Base-by-base conservation (phyloP, 106 monocot genomes). In the Acorus gramineus region DNA sequence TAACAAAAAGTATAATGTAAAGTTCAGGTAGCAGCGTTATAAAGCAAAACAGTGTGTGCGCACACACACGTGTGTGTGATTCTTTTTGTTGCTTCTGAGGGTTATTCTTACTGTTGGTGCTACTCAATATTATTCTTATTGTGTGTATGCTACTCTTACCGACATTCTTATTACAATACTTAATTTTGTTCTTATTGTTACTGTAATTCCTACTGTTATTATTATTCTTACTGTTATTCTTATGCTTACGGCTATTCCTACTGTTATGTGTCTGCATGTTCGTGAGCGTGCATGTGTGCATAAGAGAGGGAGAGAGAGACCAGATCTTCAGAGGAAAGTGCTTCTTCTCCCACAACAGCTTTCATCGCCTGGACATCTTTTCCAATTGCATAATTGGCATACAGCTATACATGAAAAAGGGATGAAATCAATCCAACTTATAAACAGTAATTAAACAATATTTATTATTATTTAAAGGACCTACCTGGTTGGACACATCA, bases 331-430 rank as follows among this genome's bases (percentile, higher is more conserved):
- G 90, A 96, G 0, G 95, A 96, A 50, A 96, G 90, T 10, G 95
- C 95, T 67, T 96, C 95, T 67, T 96, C 95, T 87, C 95, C 95
- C 53, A 96, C 95, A 72, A 96, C 95, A 59, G 90, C 95, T 64
- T 96, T 96, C 95, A 90, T 96, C 11, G 95, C 90, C 64, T 96
- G 95, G 60, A 96, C 95, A 66, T 96, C 95, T 74, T 96, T 96
- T 49, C 95, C 95, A 83, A 96, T 96, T 8, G 95, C 95, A 79
- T 90, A 96, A 68, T 96, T 96, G 43, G 95, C 95, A 83, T 96
- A 96, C 7, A 96, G 75, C 95, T 96, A 28, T 10, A 49, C 9
- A 60, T 51, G 28, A 61, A 12, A 49, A 11, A 56, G 45, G 0
- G 53, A 4, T 47, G 11, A 4, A 8, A 47, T 3, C 3, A 43